These are phyloP conservation scores for Fusarium palustre DNA, from an alignment of 2,329 filamentous ascomycete genomes.

Conservation along the genomic window DNA sequence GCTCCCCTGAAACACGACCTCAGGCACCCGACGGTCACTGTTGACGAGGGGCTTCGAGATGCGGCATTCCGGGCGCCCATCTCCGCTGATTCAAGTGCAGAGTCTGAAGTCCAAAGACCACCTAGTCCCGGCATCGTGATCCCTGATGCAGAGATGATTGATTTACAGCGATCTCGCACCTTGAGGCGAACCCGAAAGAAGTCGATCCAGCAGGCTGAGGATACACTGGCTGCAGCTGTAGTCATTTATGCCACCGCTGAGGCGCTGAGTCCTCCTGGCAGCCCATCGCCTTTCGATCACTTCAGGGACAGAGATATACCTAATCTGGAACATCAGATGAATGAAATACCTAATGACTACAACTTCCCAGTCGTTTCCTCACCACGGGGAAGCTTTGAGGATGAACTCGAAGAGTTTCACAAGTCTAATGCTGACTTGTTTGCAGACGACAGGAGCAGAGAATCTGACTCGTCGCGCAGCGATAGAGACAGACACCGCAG, in stretches of 20 bases:
- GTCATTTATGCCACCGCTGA: constrained; percentile 65
- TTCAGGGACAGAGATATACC: constrained; percentile 45
- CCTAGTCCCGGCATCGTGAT: constrained; percentile 62
- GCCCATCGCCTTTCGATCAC: constrained; percentile 46
- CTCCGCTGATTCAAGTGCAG: constrained; percentile 3
- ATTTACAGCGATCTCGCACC: constrained; percentile 57
- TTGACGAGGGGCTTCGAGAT: constrained; percentile 34
- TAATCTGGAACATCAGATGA: constrained; percentile 45
- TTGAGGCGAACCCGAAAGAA: constrained; percentile 60
- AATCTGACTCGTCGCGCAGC: constrained; percentile 51
- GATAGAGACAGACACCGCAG: constrained; percentile 58
- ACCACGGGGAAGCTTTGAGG: constrained; percentile 51
- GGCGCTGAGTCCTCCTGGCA: constrained; percentile 57
- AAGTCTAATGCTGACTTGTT: constrained; percentile 67
- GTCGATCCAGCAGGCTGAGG: constrained; percentile 62
- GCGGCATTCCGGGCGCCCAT: constrained; percentile 21
- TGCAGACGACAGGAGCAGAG: constrained; percentile 63
- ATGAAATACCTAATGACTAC: constrained; percentile 44
- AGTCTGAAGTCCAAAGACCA: constrained; percentile 46
- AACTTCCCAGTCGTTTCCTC: constrained; percentile 51
- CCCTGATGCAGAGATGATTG: constrained; percentile 55
- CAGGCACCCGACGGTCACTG: constrained; percentile 22
- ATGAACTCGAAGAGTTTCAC: constrained; percentile 56
- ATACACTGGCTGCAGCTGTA: constrained; percentile 65
- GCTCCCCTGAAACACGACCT: constrained; percentile 30